phyloP scores from a whole-genome alignment of 495 filamentous ascomycete genomes.

The Penicillium paxilli region DNA sequence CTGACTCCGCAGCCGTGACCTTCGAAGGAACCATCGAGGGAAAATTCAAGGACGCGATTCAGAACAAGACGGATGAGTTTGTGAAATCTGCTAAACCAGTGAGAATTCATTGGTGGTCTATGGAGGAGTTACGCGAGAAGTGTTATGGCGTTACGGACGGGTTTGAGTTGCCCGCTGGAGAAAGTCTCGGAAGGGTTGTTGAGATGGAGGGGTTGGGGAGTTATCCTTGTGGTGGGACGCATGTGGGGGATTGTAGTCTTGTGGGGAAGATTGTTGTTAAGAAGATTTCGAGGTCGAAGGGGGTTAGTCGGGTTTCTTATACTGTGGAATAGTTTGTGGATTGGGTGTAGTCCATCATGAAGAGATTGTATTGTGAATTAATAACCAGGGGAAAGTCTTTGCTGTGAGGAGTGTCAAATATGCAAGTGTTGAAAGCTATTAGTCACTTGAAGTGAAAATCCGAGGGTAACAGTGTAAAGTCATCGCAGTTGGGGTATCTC shows the following conservation, averaged over 20 bases:
- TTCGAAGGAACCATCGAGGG: slow-evolving; percentile 61
- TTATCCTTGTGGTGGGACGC: slow-evolving; percentile 67
- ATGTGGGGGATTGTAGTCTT: slow-evolving; percentile 53
- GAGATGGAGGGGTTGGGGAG: slow-evolving; percentile 58
- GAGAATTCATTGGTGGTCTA: slow-evolving; percentile 59
- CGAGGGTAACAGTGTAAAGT: too few species aligned
- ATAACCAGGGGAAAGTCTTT: too few species aligned
- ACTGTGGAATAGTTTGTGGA: slow-evolving; percentile 25
- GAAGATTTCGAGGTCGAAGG: slow-evolving; percentile 60
- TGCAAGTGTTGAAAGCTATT: too few species aligned
- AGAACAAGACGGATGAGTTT: slow-evolving; percentile 51
- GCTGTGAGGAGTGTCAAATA: too few species aligned
- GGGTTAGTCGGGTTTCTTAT: slow-evolving; percentile 56
- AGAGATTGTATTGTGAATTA: too few species aligned
- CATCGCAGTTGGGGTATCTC: background rate
- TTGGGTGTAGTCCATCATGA: too few species aligned
- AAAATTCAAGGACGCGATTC: slow-evolving; percentile 57
- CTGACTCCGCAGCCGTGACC: slow-evolving; percentile 57
- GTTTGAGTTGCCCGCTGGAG: slow-evolving; percentile 41
- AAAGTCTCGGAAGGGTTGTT: slow-evolving; percentile 47
- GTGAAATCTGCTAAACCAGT: slow-evolving; percentile 52
- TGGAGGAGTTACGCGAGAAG: slow-evolving; percentile 45
- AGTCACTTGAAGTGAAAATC: too few species aligned
- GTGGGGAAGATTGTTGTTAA: slow-evolving; percentile 57
- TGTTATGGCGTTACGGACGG: slow-evolving; percentile 50